phyloP scores from a whole-genome alignment of 1,284 basidiomycete genomes.

The Ganoderma multipileum region DNA sequence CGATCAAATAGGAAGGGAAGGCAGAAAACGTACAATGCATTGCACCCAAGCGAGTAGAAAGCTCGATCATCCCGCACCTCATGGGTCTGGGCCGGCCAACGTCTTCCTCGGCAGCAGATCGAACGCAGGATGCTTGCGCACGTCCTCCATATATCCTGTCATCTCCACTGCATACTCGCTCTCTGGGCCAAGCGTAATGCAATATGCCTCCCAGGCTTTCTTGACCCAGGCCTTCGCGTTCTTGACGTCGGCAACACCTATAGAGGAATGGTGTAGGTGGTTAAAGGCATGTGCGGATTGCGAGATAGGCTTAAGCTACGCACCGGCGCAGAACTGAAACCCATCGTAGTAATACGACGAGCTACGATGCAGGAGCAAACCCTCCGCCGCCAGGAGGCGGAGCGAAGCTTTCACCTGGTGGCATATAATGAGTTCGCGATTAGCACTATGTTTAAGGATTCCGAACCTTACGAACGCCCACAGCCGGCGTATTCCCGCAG shows the following conservation, averaged over 20 bases:
- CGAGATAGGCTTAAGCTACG: background rate
- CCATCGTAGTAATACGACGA: slow-evolving; percentile 37
- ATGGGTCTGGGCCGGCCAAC: slow-evolving; percentile 31
- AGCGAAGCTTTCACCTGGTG: slow-evolving; percentile 29
- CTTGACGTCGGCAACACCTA: slow-evolving; percentile 33
- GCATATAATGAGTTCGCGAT: slow-evolving; percentile 3
- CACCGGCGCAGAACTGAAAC: slow-evolving; percentile 37
- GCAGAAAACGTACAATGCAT: background rate
- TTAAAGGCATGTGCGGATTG: background rate
- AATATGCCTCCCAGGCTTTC: slow-evolving; percentile 35
- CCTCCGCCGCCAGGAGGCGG: slow-evolving; percentile 32
- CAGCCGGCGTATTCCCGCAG: slow-evolving; percentile 29
- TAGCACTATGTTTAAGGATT: no score
- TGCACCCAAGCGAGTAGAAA: background rate
- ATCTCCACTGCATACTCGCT: slow-evolving; percentile 31
- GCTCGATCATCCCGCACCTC: background rate
- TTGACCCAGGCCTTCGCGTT: slow-evolving; percentile 39
- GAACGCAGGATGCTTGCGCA: slow-evolving; percentile 31
- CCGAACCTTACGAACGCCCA: slow-evolving; percentile 33
- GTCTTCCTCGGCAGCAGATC: slow-evolving; percentile 27
- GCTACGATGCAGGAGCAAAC: slow-evolving; percentile 22
- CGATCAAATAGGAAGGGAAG: no score
- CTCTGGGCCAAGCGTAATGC: slow-evolving; percentile 30
- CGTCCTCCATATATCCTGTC: slow-evolving; percentile 32
- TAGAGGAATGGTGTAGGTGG: background rate